Evolutionary conservation across 345 rosid genomes (phyloP).

Genomic region (Populus deltoides): DNA sequence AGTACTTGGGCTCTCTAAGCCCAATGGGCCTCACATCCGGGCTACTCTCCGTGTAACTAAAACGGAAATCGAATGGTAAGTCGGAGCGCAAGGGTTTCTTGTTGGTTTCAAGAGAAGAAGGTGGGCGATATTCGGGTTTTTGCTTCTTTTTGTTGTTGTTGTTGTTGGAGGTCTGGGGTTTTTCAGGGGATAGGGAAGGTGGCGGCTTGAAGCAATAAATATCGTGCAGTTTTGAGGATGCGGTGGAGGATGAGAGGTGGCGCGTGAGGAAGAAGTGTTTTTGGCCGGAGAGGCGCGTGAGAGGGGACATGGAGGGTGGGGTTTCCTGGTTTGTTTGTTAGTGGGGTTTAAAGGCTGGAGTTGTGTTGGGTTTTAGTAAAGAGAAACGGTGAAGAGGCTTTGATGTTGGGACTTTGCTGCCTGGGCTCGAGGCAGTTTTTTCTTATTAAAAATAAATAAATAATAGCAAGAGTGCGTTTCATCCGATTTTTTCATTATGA

Average conservation of each 20-base stretch:
- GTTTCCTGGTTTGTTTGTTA: not conserved
- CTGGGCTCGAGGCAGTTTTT: no score
- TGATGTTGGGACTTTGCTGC: no score
- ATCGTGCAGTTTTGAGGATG: slow-evolving; percentile 68
- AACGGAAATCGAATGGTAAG: slow-evolving; percentile 80
- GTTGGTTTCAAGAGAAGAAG: slow-evolving; percentile 65
- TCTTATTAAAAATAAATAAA: no score
- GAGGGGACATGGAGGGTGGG: slow-evolving; percentile 30
- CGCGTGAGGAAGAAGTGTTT: slow-evolving; percentile 30
- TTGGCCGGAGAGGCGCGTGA: slow-evolving; percentile 56
- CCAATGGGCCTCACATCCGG: slow-evolving; percentile 73
- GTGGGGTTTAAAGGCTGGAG: slow-evolving; percentile 13
- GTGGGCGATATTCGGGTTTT: slow-evolving; percentile 78
- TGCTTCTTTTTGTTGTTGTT: slow-evolving; percentile 29
- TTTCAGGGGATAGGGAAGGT: slow-evolving; percentile 45
- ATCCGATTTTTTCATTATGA: no score
- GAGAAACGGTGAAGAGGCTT: no score
- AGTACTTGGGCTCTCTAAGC: slow-evolving; percentile 87
- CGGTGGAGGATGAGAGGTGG: slow-evolving; percentile 35
- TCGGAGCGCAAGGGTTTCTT: slow-evolving; percentile 48
- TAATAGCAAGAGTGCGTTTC: no score
- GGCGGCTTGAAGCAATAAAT: slow-evolving; percentile 70
- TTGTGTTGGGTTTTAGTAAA: no score
- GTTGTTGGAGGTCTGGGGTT: slow-evolving; percentile 24
- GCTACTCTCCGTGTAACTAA: slow-evolving; percentile 84